A percentile compares a stretch with the other conserved stretches of the same genome.
phyloP scores from a whole-genome alignment of 2,329 filamentous ascomycete species.

The Alternaria triticimaculans region DNA sequence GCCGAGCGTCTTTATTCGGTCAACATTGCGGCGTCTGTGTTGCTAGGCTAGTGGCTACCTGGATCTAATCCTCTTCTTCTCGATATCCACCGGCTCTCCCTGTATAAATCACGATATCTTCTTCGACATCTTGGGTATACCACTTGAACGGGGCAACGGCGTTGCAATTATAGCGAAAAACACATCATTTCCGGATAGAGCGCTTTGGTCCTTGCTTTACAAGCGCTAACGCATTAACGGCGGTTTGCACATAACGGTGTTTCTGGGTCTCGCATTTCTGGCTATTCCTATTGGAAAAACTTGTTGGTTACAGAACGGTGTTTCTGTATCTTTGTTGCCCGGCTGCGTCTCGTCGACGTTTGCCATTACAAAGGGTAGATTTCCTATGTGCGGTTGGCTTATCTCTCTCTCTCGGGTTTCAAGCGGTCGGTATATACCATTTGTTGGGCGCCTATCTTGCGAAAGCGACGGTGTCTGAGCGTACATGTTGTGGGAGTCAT shows the following conservation, averaged over 20 bases:
- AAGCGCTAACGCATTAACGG: slow-evolving; percentile 50
- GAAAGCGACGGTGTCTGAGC: slow-evolving; percentile 48
- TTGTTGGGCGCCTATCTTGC: slow-evolving; percentile 44
- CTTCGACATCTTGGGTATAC: slow-evolving; percentile 51
- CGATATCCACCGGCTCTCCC: slow-evolving; percentile 49
- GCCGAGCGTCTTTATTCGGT: slow-evolving; percentile 38
- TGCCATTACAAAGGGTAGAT: slow-evolving; percentile 48
- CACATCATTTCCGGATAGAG: slow-evolving; percentile 47
- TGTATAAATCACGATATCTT: slow-evolving; percentile 54
- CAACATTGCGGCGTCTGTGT: slow-evolving; percentile 48
- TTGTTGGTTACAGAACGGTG: slow-evolving; percentile 43
- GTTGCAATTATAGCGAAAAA: slow-evolving; percentile 48
- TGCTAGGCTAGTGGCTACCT: slow-evolving; percentile 50
- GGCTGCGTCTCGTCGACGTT: slow-evolving; percentile 25
- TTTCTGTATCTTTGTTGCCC: slow-evolving; percentile 45
- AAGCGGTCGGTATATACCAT: slow-evolving; percentile 52
- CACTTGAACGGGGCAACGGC: slow-evolving; percentile 49
- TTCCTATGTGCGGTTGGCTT: slow-evolving; percentile 49
- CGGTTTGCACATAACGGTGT: slow-evolving; percentile 49
- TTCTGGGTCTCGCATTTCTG: slow-evolving; percentile 45
- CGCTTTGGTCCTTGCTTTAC: slow-evolving; percentile 46
- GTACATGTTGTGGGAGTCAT: slow-evolving; percentile 31
- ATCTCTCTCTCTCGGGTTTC: slow-evolving; percentile 24
- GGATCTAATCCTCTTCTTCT: slow-evolving; percentile 47
- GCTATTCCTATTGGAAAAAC: slow-evolving; percentile 45